A percentile compares a stretch with the other conserved stretches of the same genome.
phyloP scores from a whole-genome alignment of 1,284 basidiomycete species.

The Irpex sp. region DNA sequence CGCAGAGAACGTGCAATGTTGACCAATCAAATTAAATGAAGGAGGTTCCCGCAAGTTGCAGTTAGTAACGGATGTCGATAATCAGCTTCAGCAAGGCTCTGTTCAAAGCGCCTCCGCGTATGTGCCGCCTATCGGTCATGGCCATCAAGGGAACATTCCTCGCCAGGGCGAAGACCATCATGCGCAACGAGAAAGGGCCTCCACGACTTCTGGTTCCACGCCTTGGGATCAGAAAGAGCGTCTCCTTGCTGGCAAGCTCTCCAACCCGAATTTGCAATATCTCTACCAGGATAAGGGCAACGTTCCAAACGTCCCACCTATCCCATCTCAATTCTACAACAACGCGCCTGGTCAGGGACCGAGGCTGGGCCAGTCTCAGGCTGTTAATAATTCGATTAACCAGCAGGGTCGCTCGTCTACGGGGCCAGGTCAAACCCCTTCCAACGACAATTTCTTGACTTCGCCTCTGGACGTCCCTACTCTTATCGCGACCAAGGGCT shows the following conservation, averaged over 20 bases:
- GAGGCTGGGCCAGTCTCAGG: constrained; percentile 36
- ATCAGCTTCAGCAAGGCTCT: constrained; percentile 36
- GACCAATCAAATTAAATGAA: constrained; percentile 14
- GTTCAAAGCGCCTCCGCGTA: constrained; percentile 43
- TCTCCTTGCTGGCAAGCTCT: constrained; percentile 48
- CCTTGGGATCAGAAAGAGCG: constrained; percentile 65
- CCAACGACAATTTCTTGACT: constrained; percentile 35
- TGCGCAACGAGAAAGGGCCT: constrained; percentile 36
- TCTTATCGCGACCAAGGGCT: constrained; percentile 83
- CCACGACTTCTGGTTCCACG: constrained; percentile 33
- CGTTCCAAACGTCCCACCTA: constrained; percentile 64
- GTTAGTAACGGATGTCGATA: constrained; percentile 60
- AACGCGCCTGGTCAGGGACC: constrained; percentile 43
- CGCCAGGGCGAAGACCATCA: constrained; percentile 27
- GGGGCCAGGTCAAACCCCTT: constrained; percentile 17
- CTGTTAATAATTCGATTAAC: constrained; percentile 16
- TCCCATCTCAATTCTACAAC: constrained; percentile 68
- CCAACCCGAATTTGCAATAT: constrained; percentile 68
- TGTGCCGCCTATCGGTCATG: constrained; percentile 47
- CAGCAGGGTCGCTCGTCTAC: constrained; percentile 25
- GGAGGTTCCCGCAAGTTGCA: constrained; percentile 43
- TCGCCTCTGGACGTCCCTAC: constrained; percentile 83
- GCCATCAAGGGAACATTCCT: constrained; percentile 29
- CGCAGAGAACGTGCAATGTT: constrained; percentile 22
- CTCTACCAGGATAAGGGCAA: constrained; percentile 45